Evolutionary conservation across 257 asterid species (phyloP).

Genomic region (Fraxinus cuspidata): DNA sequence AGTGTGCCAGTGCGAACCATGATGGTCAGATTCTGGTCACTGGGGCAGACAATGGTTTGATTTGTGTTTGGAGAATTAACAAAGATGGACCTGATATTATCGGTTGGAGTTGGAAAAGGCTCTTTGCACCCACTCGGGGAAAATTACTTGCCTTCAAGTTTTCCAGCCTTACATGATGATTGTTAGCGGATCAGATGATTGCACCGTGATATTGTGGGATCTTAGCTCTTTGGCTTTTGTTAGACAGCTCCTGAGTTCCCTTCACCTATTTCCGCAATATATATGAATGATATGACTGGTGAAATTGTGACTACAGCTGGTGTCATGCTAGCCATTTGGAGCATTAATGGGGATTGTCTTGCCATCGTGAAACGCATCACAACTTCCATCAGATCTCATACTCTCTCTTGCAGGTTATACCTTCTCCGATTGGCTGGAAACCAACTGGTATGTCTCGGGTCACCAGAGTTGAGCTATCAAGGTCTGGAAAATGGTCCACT

Average conservation of each 20-base stretch:
- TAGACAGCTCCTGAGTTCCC: slow-evolving; percentile 93
- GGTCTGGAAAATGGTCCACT: slow-evolving; percentile 93
- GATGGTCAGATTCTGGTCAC: slow-evolving; percentile 86
- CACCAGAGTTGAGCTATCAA: slow-evolving; percentile 97
- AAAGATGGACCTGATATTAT: slow-evolving; percentile 71
- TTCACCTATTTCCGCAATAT: slow-evolving; percentile 78
- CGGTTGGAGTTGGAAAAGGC: slow-evolving; percentile 69
- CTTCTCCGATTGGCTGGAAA: slow-evolving; percentile 81
- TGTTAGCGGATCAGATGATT: slow-evolving; percentile 94
- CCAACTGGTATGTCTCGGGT: slow-evolving; percentile 88
- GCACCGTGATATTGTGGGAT: slow-evolving; percentile 89
- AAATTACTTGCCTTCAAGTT: slow-evolving; percentile 78
- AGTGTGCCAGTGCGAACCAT: slow-evolving; percentile 78
- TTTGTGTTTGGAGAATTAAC: slow-evolving; percentile 79
- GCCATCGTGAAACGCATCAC: slow-evolving; percentile 90
- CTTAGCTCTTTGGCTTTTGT: slow-evolving; percentile 81
- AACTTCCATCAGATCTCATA: slow-evolving; percentile 94
- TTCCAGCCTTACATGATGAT: slow-evolving; percentile 98
- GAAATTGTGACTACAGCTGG: slow-evolving; percentile 93
- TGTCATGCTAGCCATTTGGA: slow-evolving; percentile 88
- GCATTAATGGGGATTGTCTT: slow-evolving; percentile 91
- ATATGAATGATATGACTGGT: slow-evolving; percentile 82
- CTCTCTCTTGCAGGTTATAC: slow-evolving; percentile 70
- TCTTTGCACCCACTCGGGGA: slow-evolving; percentile 82
- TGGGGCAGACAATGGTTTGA: slow-evolving; percentile 87